Percentiles rank a stretch among this genome's conserved stretches.
These are phyloP conservation scores for Erysimum pusillum DNA, from an alignment of 441 rosid species.

Conservation along the genomic window DNA sequence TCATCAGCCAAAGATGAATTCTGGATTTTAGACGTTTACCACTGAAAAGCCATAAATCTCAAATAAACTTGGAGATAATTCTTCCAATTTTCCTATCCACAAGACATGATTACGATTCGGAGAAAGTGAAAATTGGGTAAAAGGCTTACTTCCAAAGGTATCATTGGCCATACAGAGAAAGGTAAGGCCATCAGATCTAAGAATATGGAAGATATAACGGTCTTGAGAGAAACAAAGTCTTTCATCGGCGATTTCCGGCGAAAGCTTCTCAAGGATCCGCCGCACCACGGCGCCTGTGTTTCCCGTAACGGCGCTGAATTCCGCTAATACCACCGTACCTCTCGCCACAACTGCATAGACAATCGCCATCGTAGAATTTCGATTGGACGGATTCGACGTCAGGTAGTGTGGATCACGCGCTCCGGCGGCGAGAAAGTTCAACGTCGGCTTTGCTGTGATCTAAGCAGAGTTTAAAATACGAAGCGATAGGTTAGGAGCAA, in stretches of 20 bases:
- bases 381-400: not conserved
- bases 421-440: slow-evolving; percentile 27
- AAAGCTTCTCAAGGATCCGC: slow-evolving; percentile 90
- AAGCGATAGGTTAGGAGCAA: not conserved
- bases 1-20: not conserved
- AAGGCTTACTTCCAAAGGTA: slow-evolving; percentile 82
- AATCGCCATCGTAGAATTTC: slow-evolving; percentile 75
- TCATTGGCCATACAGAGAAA: slow-evolving; percentile 98
- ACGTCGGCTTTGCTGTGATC: slow-evolving; percentile 38
- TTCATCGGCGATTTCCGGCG: slow-evolving; percentile 71
- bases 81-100: too few species aligned
- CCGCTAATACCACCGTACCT: slow-evolving; percentile 89
- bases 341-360: slow-evolving; percentile 89
- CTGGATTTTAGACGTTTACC: not conserved
- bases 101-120: not conserved
- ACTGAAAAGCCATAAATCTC: slow-evolving; percentile 15
- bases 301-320: slow-evolving; percentile 95
- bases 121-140: slow-evolving; percentile 7
- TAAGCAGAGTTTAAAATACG: slow-evolving; percentile 22
- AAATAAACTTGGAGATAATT: not conserved
- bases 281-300: slow-evolving; percentile 88
- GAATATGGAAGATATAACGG: slow-evolving; percentile 89
- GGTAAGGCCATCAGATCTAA: slow-evolving; percentile 87
- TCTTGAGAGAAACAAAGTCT: slow-evolving; percentile 94
- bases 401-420: slow-evolving; percentile 24